Base-by-base conservation (phyloP, 176 grass and related monocot species). In the Guadua angustifolia region DNA sequence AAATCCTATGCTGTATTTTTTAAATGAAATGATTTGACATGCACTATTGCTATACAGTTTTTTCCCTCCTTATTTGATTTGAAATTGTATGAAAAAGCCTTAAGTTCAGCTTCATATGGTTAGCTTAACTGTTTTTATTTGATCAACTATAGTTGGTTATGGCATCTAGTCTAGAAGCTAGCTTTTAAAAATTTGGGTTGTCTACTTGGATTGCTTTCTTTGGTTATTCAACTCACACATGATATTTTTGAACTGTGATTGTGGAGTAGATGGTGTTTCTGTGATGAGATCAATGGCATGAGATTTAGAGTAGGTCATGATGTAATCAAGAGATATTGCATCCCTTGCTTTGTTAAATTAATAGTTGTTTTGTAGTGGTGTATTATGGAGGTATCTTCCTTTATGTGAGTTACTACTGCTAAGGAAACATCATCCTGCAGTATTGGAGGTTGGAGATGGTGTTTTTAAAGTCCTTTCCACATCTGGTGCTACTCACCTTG, bases 401-500 rank as follows among this genome's bases (percentile, higher is more conserved):
- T 18, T 78, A 24, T 39, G 16, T 55, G 21, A 77, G 33, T 77
- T 19, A 26, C 42, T 51, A 43, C 21, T 50, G 68, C 51, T 86
- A 71, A 86, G 53, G 1, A 21, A 73, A 73, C 29, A 67, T 56
- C 7, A 42, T 61, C 42, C 3, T 86, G 82, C 79, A 92, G 90
- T 92, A 36, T 36, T 92, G 67, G 90, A 92, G 53, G 90, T 92
- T 75, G 90, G 90, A 50, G 86, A 92, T 89, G 90, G 90, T 75
- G 90, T 88, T 8, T 92, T 92, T 58, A 86, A 92, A 83, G 90
- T 92, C 17, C 90, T 92, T 69, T 92, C 90, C 19, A 92, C 90
- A 64, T 92, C 90, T 64, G 90, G 90, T 52, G 90, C 89, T 72
- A 92, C 90, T 25, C 90, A 92, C 75, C 86, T 92, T 64, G 90